phyloP scores from a whole-genome alignment of 108 stramenopile species.

The Chaetoceros tenuissimus region DNA sequence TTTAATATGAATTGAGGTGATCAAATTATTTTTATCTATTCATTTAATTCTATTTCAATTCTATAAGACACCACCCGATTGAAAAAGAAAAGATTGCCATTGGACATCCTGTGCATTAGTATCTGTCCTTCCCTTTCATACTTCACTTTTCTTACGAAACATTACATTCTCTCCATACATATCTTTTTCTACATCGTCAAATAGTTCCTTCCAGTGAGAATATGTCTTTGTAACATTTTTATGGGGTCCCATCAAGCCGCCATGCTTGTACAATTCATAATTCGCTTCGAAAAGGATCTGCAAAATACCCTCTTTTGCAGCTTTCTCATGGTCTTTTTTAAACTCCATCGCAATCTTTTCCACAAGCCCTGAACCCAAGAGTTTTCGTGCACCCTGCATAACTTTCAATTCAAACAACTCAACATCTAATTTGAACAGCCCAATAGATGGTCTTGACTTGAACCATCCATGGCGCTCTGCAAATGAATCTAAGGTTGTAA shows the following conservation, averaged over 20 bases:
- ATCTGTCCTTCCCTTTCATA: too few relatives aligned
- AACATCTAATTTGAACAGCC: constrained; percentile 34
- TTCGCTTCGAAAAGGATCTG: background rate
- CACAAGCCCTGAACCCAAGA: background rate
- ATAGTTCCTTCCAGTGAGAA: background rate
- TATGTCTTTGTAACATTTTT: background rate
- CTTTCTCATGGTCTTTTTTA: background rate
- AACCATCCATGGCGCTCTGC: constrained; percentile 30
- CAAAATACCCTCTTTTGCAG: background rate
- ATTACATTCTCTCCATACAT: background rate
- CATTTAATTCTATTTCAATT: too few relatives aligned
- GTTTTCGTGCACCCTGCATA: background rate
- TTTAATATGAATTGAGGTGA: too few relatives aligned
- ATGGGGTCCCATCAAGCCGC: background rate
- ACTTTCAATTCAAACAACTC: constrained; percentile 5
- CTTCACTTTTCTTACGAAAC: background rate
- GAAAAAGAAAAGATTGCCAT: too few relatives aligned
- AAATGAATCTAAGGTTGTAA: constrained; percentile 28
- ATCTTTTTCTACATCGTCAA: background rate
- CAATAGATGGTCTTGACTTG: constrained; percentile 5
- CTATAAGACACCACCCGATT: too few relatives aligned
- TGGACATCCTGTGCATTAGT: too few relatives aligned
- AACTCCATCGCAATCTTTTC: background rate
- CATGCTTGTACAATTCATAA: background rate
- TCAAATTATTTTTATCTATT: too few relatives aligned